These are phyloP conservation scores for Pythium folliculosum DNA, from an alignment of 352 stramenopile genomes.

Conservation along the genomic window DNA sequence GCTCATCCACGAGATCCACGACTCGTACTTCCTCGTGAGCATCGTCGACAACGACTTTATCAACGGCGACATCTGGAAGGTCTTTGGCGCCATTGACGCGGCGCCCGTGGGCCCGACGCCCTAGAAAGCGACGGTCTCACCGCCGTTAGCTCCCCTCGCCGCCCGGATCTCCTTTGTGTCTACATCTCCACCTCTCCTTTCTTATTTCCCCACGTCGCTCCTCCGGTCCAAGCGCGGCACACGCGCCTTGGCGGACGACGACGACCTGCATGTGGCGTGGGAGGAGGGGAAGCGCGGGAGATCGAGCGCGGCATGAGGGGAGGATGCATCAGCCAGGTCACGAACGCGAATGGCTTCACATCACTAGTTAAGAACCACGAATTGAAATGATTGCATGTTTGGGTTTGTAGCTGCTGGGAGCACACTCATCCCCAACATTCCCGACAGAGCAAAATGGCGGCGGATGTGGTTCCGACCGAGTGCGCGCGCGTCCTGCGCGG, in stretches of 20 bases:
- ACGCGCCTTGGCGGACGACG: constrained; percentile 16
- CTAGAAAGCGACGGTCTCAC: constrained; percentile 1
- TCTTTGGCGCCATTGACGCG: constrained; percentile 45
- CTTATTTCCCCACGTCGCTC: background rate
- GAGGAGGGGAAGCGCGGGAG: background rate
- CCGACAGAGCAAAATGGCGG: background rate
- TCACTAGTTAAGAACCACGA: constrained; percentile 12
- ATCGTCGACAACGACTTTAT: constrained; percentile 99
- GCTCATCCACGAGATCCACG: constrained; percentile 94
- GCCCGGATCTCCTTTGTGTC: background rate
- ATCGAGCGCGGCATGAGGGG: too few species aligned
- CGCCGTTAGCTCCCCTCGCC: too few species aligned
- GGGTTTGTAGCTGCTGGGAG: constrained; percentile 3
- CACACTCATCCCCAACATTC: too few species aligned
- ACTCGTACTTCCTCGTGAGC: constrained; percentile 97
- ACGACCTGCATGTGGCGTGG: constrained; percentile 2
- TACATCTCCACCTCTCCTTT: constrained; percentile 1
- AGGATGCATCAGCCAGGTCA: too few species aligned
- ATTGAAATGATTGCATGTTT: constrained; percentile 17
- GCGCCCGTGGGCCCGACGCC: background rate
- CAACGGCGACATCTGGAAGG: constrained; percentile 83
- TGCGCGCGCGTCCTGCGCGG: constrained; percentile 59
- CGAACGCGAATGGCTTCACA: background rate
- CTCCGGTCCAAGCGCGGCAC: constrained; percentile 11
- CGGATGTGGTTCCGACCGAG: constrained; percentile 15